phyloP scores from a whole-genome alignment of 805 yeast genomes.

The Candida xyloterini region DNA sequence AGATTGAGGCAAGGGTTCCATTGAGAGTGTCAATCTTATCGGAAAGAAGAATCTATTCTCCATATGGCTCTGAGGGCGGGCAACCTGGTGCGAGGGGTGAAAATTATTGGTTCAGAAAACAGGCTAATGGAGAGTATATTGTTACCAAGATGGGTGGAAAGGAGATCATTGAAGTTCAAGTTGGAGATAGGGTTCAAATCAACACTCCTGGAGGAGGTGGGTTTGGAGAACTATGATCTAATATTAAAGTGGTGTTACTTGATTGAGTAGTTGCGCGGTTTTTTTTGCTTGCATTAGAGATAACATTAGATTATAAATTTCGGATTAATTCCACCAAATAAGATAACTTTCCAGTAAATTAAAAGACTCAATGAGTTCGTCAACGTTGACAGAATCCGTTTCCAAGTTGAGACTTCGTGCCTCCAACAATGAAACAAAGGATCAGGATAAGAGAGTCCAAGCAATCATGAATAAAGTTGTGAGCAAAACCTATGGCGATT shows the following conservation, averaged over 20 bases:
- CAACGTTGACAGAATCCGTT: too few relatives aligned
- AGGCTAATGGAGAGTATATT: slow-evolving; percentile 18
- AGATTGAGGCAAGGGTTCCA: slow-evolving; percentile 36
- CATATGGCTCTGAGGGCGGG: slow-evolving; percentile 47
- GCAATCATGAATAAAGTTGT: not conserved
- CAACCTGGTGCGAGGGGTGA: slow-evolving; percentile 40
- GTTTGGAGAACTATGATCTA: slow-evolving; percentile 21
- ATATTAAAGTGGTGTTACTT: too few relatives aligned
- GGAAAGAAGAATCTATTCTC: slow-evolving; percentile 45
- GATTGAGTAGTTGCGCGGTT: too few relatives aligned
- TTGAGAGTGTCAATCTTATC: slow-evolving; percentile 39
- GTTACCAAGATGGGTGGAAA: slow-evolving; percentile 31
- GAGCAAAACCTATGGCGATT: slow-evolving; percentile 9
- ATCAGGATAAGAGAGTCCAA: not conserved
- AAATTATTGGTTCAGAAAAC: slow-evolving; percentile 26
- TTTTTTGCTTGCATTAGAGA: too few relatives aligned
- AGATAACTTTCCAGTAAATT: too few relatives aligned
- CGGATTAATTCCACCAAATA: too few relatives aligned
- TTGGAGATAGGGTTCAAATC: slow-evolving; percentile 32
- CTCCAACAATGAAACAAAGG: not conserved
- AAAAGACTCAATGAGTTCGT: too few relatives aligned
- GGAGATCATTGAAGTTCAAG: slow-evolving; percentile 24
- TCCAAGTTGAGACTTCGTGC: not conserved
- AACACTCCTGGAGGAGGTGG: slow-evolving; percentile 40
- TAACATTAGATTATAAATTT: too few relatives aligned